Conservation (phyloP, 768 basidiomycete genomes). For the Trichaptum fuscoviolaceum region DNA sequence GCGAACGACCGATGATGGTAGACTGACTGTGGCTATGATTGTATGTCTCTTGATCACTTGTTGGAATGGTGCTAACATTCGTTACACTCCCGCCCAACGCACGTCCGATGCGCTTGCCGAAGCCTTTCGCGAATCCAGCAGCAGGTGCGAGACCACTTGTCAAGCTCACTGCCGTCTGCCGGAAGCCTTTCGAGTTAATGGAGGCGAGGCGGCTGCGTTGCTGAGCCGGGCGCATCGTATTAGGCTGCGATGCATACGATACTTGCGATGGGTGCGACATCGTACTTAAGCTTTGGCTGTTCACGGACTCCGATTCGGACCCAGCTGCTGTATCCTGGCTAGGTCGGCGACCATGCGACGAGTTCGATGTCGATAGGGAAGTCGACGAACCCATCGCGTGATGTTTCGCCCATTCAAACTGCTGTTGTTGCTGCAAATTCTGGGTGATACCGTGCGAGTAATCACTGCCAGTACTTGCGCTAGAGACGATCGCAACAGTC, state of each 20-base stretch:
- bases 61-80: neutral
- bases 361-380: neutral
- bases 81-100: conserved; percentile 42
- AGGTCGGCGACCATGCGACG: neutral
- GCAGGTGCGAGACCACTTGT: conserved; percentile 63
- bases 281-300: neutral
- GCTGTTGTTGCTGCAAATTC: neutral
- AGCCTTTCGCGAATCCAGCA: conserved; percentile 55
- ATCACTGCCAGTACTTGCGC: neutral
- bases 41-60: neutral
- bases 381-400: neutral
- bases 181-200: conserved; percentile 27
- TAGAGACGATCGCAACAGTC: neutral
- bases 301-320: neutral
- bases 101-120: conserved; percentile 59
- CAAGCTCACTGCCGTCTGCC: conserved; percentile 72
- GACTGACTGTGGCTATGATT: neutral
- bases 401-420: neutral
- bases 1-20: neutral
- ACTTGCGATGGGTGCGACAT: conserved; percentile 6
- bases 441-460: neutral
- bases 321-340: neutral
- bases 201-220: conserved; percentile 17
- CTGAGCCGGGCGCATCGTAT: conserved; percentile 15
- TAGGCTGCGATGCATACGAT: conserved; percentile 25